A percentile compares a stretch with the other conserved stretches of the same genome.
Conservation (phyloP, 495 filamentous ascomycete species). For the Aspergillus sclerotioniger region DNA sequence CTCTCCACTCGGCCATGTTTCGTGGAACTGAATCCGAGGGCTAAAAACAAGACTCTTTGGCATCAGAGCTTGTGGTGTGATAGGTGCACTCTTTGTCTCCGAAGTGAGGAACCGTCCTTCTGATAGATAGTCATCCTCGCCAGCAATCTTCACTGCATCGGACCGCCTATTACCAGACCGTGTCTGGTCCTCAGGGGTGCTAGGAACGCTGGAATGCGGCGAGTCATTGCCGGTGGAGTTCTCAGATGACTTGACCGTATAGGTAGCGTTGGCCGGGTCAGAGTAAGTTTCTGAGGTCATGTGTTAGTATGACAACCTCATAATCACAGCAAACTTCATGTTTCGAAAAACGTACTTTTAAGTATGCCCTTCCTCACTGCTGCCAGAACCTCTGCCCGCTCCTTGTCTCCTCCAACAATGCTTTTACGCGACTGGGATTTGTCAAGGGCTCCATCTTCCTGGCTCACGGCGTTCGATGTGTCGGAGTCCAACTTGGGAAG, state of each 20-base stretch:
- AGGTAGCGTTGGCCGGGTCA: slow-evolving; percentile 65
- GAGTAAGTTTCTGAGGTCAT: slow-evolving; percentile 49
- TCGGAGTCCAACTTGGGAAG: slow-evolving; percentile 78
- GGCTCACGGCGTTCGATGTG: slow-evolving; percentile 31
- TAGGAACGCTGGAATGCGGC: slow-evolving; percentile 76
- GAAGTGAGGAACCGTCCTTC: slow-evolving; percentile 61
- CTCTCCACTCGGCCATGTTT: slow-evolving; percentile 92
- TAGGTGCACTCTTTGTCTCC: slow-evolving; percentile 71
- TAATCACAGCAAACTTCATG: not conserved
- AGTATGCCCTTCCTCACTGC: slow-evolving; percentile 91
- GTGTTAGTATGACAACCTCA: slow-evolving; percentile 14
- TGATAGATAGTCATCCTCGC: slow-evolving; percentile 83
- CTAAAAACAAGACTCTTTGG: slow-evolving; percentile 85
- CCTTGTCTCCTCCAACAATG: slow-evolving; percentile 85
- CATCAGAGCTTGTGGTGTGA: slow-evolving; percentile 63
- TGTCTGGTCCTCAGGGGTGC: slow-evolving; percentile 74
- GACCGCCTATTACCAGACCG: slow-evolving; percentile 56
- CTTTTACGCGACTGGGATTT: slow-evolving; percentile 68
- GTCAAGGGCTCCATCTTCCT: slow-evolving; percentile 57
- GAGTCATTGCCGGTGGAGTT: slow-evolving; percentile 60
- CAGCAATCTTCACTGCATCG: slow-evolving; percentile 69
- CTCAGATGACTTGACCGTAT: slow-evolving; percentile 40
- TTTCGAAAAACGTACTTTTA: slow-evolving; percentile 65
- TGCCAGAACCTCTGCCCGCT: slow-evolving; percentile 86
- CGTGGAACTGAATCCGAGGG: slow-evolving; percentile 89